phyloP scores from a whole-genome alignment of 257 asterid species.

The Ocimum tenuiflorum region DNA sequence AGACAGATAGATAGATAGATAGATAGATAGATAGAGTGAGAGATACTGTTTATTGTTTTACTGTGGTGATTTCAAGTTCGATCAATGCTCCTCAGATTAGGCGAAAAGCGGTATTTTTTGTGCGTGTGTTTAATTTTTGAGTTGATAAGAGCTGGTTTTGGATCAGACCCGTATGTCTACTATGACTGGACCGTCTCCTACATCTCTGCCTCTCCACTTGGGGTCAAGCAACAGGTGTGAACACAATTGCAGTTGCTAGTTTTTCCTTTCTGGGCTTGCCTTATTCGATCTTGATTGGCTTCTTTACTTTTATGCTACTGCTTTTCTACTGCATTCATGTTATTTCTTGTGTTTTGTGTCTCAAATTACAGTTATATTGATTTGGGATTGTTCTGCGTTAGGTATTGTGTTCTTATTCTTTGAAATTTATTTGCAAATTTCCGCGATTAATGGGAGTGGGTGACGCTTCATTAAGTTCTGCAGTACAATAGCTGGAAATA shows the following conservation, averaged over 20 bases:
- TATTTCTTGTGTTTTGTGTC: not conserved
- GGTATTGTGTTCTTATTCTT: not conserved
- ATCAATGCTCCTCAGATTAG: slow-evolving; percentile 47
- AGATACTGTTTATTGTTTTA: not conserved
- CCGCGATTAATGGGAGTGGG: not conserved
- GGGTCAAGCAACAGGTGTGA: slow-evolving; percentile 66
- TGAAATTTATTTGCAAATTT: not conserved
- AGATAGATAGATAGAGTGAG: not conserved
- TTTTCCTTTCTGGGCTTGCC: not conserved
- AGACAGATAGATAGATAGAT: not conserved
- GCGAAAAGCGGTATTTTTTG: slow-evolving; percentile 22
- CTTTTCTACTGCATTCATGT: not conserved
- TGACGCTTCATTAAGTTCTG: not conserved
- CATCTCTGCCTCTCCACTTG: slow-evolving; percentile 78
- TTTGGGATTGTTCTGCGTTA: not conserved
- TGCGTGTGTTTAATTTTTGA: slow-evolving; percentile 33
- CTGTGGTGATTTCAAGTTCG: slow-evolving; percentile 17
- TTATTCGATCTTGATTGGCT: not conserved
- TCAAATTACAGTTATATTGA: not conserved
- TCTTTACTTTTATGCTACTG: not conserved
- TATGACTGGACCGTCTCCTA: slow-evolving; percentile 84
- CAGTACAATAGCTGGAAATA: not conserved
- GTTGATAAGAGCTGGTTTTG: slow-evolving; percentile 36
- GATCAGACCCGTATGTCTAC: slow-evolving; percentile 62
- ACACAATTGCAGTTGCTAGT: not conserved